Evolutionary conservation across 2,329 filamentous ascomycete genomes (phyloP).

Genomic region (Sarocladium strictum): DNA sequence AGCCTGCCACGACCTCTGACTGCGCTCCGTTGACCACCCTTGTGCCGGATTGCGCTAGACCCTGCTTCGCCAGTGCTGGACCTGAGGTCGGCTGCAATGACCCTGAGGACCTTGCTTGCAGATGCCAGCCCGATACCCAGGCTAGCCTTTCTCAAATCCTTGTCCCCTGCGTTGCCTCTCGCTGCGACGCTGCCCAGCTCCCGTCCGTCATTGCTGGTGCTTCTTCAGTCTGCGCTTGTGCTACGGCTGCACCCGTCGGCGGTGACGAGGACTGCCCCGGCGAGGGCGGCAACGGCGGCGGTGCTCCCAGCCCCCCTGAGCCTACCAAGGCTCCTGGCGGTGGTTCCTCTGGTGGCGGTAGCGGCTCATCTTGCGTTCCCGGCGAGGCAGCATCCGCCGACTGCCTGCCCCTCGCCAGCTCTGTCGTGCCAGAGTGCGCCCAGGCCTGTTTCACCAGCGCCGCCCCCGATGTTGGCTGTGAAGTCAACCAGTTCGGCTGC

Average conservation of each 20-base stretch:
- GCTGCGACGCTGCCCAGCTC: conserved; percentile 14
- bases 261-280: conserved; percentile 10
- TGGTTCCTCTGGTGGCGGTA: background rate
- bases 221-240: conserved; percentile 12
- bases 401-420: conserved; percentile 16
- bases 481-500: conserved; percentile 16
- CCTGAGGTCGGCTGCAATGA: conserved; percentile 20
- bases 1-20: conserved; percentile 13
- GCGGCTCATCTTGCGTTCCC: background rate
- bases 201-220: conserved; percentile 18
- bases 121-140: conserved; percentile 18
- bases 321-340: background rate
- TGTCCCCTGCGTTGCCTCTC: conserved; percentile 17
- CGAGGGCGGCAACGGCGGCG: background rate
- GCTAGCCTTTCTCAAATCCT: conserved; percentile 17
- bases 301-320: background rate
- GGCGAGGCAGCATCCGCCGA: conserved; percentile 9
- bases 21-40: conserved; percentile 21
- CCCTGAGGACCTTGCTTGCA: conserved; percentile 21
- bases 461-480: conserved; percentile 18
- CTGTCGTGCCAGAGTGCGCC: conserved; percentile 17
- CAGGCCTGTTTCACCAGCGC: conserved; percentile 17
- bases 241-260: conserved; percentile 8
- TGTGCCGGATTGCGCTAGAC: conserved; percentile 21
- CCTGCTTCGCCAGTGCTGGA: conserved; percentile 22